Conservation (phyloP, 345 rosid genomes). For the Gossypioides kirkii region DNA sequence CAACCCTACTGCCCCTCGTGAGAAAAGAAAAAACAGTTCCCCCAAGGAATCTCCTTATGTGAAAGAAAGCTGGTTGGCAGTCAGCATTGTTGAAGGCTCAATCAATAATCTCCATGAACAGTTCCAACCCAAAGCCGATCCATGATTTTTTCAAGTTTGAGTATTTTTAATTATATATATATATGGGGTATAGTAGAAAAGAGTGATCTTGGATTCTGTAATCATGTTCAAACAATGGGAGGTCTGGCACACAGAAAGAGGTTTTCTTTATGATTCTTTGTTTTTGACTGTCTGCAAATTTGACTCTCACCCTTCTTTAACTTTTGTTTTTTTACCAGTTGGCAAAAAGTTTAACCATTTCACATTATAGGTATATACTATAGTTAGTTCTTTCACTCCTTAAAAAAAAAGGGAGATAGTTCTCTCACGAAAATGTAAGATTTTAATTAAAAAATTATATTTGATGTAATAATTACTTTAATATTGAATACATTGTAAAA, state of each 20-base stretch:
- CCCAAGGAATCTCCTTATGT: slow-evolving; percentile 17
- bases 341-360: slow-evolving; percentile 6
- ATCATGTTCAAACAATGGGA: not conserved
- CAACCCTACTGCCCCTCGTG: not conserved
- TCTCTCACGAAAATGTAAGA: not conserved
- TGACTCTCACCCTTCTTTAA: slow-evolving; percentile 1
- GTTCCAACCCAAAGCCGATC: not conserved
- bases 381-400: not conserved
- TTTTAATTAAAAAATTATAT: not conserved
- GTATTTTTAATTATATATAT: not conserved
- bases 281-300: slow-evolving; percentile 21
- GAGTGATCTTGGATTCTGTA: slow-evolving; percentile 31
- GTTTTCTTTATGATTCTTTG: slow-evolving; percentile 17
- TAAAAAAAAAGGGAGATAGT: no score
- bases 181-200: slow-evolving; percentile 6
- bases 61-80: not conserved
- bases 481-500: no score
- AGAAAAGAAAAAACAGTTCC: not conserved
- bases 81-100: slow-evolving; percentile 4
- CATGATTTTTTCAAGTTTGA: not conserved
- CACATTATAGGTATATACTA: not conserved
- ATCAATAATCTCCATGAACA: not conserved
- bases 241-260: not conserved
- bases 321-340: not conserved
- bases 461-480: no score